Evolutionary conservation across 2,329 filamentous ascomycete genomes (phyloP).

Genomic region (Drechmeria coniospora): DNA sequence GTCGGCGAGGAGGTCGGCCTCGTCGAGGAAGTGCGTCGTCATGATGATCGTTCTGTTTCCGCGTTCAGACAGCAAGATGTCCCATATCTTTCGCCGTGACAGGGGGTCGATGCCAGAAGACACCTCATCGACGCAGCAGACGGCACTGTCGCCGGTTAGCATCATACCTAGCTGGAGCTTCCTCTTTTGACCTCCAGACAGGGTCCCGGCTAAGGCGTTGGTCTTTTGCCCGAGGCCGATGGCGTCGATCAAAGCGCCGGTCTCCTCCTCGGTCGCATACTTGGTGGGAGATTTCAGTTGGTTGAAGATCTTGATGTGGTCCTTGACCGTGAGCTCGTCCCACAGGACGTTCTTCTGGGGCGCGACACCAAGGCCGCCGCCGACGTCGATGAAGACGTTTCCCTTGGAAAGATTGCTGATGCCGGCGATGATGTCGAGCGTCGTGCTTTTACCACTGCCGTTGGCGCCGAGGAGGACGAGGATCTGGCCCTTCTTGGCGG

Average conservation of each 20-base stretch:
- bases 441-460: conserved; percentile 63
- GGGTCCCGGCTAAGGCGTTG: conserved; percentile 42
- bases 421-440: conserved; percentile 15
- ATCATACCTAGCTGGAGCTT: conserved; percentile 67
- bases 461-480: conserved; percentile 53
- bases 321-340: conserved; percentile 55
- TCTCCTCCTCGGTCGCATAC: conserved; percentile 27
- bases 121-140: conserved; percentile 64
- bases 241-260: conserved; percentile 33
- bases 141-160: conserved; percentile 56
- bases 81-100: conserved; percentile 30
- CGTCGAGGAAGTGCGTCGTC: conserved; percentile 65
- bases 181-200: conserved; percentile 63
- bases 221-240: conserved; percentile 54
- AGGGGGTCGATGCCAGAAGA: conserved; percentile 59
- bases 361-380: conserved; percentile 57
- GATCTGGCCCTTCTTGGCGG: conserved; percentile 59
- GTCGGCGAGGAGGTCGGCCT: conserved; percentile 57
- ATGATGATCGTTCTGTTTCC: conserved; percentile 52
- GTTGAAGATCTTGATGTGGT: conserved; percentile 58
- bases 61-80: conserved; percentile 54
- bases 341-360: conserved; percentile 67
- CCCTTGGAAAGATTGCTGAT: conserved; percentile 34
- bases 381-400: conserved; percentile 46
- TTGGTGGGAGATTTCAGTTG: conserved; percentile 41